Conservation (phyloP, 768 basidiomycete genomes). For the Filobasidium wieringae region DNA sequence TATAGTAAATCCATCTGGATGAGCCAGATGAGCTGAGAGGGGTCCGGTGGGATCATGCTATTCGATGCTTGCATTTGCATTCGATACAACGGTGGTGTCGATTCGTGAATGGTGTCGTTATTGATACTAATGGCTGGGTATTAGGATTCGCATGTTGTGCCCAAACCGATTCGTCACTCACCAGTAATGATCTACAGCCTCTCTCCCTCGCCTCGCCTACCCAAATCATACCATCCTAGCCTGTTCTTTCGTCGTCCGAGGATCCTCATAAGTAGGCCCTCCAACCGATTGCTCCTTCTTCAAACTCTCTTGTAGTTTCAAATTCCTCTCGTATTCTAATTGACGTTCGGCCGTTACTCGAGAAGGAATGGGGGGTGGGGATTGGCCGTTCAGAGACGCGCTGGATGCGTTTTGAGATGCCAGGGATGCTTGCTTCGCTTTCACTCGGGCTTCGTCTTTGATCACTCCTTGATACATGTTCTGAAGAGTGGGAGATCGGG, state of each 20-base stretch:
- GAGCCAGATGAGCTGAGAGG: background rate
- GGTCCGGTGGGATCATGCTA: too few relatives aligned
- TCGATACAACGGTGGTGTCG: too few relatives aligned
- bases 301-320: constrained; percentile 23
- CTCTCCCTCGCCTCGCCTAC: too few relatives aligned
- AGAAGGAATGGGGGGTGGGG: constrained; percentile 24
- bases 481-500: constrained; percentile 40
- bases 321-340: constrained; percentile 31
- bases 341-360: constrained; percentile 18
- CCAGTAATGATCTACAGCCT: too few relatives aligned
- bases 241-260: background rate
- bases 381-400: constrained; percentile 19
- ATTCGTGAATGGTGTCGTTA: too few relatives aligned
- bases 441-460: constrained; percentile 70
- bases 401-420: constrained; percentile 16
- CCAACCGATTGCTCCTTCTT: constrained; percentile 22
- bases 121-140: too few relatives aligned
- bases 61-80: too few relatives aligned
- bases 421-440: constrained; percentile 31
- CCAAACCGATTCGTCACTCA: too few relatives aligned
- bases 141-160: too few relatives aligned
- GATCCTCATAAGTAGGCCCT: background rate
- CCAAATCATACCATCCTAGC: background rate
- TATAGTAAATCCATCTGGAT: background rate
- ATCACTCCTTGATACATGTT: constrained; percentile 84